Evolutionary conservation across 306 rosid genomes (phyloP).

Genomic region (Cucurbita argyrosperma): DNA sequence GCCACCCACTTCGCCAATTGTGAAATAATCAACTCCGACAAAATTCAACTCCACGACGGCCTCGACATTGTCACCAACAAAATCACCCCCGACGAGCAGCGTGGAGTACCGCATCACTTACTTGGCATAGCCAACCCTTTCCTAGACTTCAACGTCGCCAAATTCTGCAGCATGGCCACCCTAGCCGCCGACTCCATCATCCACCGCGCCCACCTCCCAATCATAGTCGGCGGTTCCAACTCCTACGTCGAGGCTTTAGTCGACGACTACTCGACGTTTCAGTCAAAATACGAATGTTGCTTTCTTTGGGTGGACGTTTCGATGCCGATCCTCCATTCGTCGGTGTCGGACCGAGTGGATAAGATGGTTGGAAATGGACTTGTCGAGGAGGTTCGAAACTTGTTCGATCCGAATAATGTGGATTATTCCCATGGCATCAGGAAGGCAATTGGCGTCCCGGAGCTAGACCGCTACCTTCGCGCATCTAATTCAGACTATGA

Average conservation of each 20-base stretch:
- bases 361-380: constrained; percentile 46
- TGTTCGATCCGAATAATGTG: constrained; percentile 23
- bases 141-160: constrained; percentile 28
- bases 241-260: constrained; percentile 53
- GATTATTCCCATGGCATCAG: constrained; percentile 45
- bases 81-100: constrained; percentile 45
- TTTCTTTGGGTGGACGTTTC: constrained; percentile 66
- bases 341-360: constrained; percentile 41
- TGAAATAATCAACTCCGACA: constrained; percentile 75
- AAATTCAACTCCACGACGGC: constrained; percentile 70
- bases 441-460: constrained; percentile 70
- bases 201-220: constrained; percentile 25
- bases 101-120: constrained; percentile 58
- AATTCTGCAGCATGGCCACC: constrained; percentile 31
- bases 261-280: constrained; percentile 31
- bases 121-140: constrained; percentile 35
- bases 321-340: constrained; percentile 23
- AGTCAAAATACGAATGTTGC: constrained; percentile 41
- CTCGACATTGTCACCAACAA: constrained; percentile 71
- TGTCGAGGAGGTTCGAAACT: constrained; percentile 34
- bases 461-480: constrained; percentile 38
- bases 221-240: constrained; percentile 85
- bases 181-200: constrained; percentile 30
- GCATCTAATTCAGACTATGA: no score
- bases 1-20: constrained; percentile 35